Evolutionary conservation across 257 asterid species (phyloP).

Genomic region (Salvia rosmarinus): DNA sequence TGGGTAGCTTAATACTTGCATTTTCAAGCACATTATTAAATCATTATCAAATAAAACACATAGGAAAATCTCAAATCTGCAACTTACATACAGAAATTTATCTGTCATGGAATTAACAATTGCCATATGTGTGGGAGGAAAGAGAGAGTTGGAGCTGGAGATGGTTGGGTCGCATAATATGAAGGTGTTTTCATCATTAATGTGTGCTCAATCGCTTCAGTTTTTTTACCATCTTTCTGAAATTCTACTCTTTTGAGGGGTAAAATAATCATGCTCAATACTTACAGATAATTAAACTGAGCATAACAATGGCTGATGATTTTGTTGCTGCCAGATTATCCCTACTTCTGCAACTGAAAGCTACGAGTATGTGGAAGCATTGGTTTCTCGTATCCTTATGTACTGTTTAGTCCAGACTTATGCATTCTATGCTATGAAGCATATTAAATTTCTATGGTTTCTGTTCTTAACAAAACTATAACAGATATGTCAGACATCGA

Average conservation of each 20-base stretch:
- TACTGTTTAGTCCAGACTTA: conserved; percentile 17
- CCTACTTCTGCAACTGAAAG: conserved; percentile 65
- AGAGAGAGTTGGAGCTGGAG: neutral
- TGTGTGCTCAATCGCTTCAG: neutral
- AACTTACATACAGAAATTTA: neutral
- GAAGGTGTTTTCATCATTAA: neutral
- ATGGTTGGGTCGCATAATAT: neutral
- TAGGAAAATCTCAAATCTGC: neutral
- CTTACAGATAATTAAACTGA: neutral
- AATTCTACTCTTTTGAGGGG: neutral
- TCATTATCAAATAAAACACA: neutral
- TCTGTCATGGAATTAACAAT: neutral
- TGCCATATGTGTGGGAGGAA: neutral
- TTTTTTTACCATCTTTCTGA: neutral
- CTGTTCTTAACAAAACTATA: conserved; percentile 47
- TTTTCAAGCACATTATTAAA: neutral
- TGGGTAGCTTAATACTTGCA: neutral
- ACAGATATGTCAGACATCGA: conserved; percentile 72
- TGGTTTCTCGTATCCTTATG: conserved; percentile 95
- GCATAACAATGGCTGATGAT: conserved; percentile 25
- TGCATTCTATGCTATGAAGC: conserved; percentile 20
- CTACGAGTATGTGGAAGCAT: conserved; percentile 63
- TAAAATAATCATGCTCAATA: conserved; percentile 9
- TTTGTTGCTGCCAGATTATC: conserved; percentile 54
- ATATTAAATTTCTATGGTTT: neutral